Percentiles rank a stretch among this genome's conserved stretches.
Evolutionary conservation across 169 alveolate species (phyloP).

Genomic region (Sarcocystis neurona): DNA sequence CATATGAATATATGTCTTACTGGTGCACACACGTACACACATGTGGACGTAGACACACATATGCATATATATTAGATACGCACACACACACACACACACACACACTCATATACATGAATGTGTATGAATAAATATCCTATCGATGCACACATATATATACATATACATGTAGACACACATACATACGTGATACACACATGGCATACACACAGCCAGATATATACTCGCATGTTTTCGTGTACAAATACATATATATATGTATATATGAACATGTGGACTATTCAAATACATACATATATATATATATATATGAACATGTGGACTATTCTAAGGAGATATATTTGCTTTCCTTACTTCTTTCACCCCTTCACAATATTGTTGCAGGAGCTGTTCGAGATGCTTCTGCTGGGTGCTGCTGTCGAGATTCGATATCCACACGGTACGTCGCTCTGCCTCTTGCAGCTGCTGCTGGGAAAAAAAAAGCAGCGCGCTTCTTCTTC

Average conservation of each 20-base stretch:
- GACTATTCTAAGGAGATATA: no score
- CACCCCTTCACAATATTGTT: neutral
- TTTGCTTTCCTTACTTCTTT: neutral
- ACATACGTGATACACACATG: neutral
- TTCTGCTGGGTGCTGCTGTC: neutral
- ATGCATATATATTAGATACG: no score
- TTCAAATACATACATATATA: neutral
- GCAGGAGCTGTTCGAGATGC: neutral
- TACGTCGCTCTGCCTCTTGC: neutral
- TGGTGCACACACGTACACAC: no score
- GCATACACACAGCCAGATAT: neutral
- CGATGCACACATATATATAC: no score
- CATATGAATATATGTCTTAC: no score
- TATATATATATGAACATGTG: no score
- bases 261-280: no score
- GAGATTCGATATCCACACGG: slow-evolving; percentile 22
- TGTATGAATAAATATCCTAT: no score
- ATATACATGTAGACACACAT: neutral
- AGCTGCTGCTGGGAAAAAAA: neutral
- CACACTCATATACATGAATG: no score
- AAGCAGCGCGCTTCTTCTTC: slow-evolving; percentile 18
- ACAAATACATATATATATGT: neutral
- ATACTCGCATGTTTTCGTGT: neutral
- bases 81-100: no score
- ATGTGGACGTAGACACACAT: no score